Base-by-base conservation (phyloP, 2,329 filamentous ascomycete genomes). In the Verticillium nubilum region DNA sequence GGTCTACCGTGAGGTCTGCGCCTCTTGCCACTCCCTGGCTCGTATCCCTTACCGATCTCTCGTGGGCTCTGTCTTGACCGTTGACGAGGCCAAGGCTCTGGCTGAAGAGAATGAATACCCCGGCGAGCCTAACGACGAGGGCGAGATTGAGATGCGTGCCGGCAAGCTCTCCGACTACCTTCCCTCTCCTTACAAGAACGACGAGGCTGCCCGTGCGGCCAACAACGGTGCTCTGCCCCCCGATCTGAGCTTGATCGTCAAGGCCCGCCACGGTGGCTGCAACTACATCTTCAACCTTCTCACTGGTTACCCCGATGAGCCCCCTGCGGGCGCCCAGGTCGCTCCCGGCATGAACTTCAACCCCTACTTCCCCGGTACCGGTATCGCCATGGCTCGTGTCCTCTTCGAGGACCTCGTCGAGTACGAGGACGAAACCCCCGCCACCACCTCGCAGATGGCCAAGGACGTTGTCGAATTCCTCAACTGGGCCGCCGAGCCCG, bases 61-160 rank as follows among this genome's bases (percentile, higher is more conserved):
- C 64, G 95, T 99, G 72, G 95, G 95, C 75, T 86, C 86, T 66
- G 84, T 96, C 76, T 86, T 97, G 85, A 99, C 95, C 61, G 92
- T 97, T 73, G 93, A 98, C 72, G 95, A 99, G 84, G 95, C 92
- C 83, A 99, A 98, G 86, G 91, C 85, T 54, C 82, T 98, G 76
- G 95, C 95, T 69, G 95, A 99, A 79, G 93, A 97, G 84, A 91
- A 97, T 81, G 95, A 99, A 80, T 99, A 97, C 82, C 94, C 97
- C 74, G 91, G 87, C 72, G 95, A 99, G 83, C 95, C 95, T 74
- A 97, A 99, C 80, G 92, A 98, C 74, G 85, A 97, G 84, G 95
- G 95, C 69, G 92, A 97, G 69, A 97, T 98, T 74, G 91, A 97
- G 84, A 96, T 98, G 87, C 92, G 95, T 69, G 91, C 94, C 66